These are phyloP conservation scores for Cynanchum wilfordii DNA, from an alignment of 257 asterid species.

Conservation along the genomic window DNA sequence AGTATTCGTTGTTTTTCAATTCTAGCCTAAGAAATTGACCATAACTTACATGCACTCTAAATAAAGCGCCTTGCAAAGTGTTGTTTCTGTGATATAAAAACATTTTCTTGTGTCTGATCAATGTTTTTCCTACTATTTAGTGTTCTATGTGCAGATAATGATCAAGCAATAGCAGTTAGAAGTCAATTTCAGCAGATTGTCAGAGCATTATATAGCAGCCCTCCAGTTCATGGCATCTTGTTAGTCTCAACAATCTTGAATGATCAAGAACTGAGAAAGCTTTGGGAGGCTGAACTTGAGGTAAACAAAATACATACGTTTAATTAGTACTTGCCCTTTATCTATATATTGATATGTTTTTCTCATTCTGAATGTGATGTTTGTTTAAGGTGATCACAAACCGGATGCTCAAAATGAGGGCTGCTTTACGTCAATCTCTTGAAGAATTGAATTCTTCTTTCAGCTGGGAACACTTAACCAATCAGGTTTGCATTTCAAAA, in stretches of 20 bases:
- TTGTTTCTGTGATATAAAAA: neutral
- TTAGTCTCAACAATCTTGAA: constrained; percentile 76
- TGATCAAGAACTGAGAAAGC: constrained; percentile 62
- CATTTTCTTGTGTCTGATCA: neutral
- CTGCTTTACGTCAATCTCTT: constrained; percentile 63
- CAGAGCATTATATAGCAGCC: constrained; percentile 96
- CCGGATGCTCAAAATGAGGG: constrained; percentile 83
- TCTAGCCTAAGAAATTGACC: neutral
- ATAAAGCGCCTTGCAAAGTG: neutral
- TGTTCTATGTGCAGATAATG: constrained; percentile 84
- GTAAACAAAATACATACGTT: constrained; percentile 25
- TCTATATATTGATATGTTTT: neutral
- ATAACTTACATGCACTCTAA: neutral
- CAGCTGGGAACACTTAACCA: constrained; percentile 96
- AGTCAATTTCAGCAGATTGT: constrained; percentile 97
- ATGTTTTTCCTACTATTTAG: constrained; percentile 24
- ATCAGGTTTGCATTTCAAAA: constrained; percentile 49
- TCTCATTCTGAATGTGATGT: neutral
- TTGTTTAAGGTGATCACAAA: constrained; percentile 79
- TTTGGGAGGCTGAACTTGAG: constrained; percentile 92
- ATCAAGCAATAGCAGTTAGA: constrained; percentile 87
- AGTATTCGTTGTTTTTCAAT: neutral
- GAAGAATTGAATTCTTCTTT: constrained; percentile 80
- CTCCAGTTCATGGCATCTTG: constrained; percentile 91
- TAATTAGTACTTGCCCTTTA: neutral